These are phyloP conservation scores for Hibiscus mutabilis DNA, from an alignment of 345 rosid species.

Conservation along the genomic window DNA sequence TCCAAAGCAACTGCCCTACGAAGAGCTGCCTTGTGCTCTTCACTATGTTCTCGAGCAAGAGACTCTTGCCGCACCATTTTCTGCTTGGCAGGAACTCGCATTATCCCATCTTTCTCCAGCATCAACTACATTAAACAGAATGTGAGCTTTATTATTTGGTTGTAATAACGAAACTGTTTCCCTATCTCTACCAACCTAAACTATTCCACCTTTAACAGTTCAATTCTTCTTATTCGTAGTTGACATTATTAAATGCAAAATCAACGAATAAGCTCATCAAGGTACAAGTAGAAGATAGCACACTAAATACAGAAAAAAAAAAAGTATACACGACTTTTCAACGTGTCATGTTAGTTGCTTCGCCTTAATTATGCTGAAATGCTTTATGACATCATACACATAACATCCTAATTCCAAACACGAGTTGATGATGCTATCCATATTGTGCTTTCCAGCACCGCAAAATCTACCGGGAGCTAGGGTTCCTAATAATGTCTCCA, in stretches of 20 bases:
- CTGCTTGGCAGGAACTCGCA: constrained; percentile 71
- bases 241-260: neutral
- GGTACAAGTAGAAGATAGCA: neutral
- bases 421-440: neutral
- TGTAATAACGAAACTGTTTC: neutral
- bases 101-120: constrained; percentile 63
- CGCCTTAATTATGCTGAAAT: neutral
- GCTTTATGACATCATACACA: neutral
- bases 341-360: neutral
- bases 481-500: neutral
- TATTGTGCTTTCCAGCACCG: neutral
- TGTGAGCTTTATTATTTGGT: neutral
- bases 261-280: neutral
- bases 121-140: constrained; percentile 42
- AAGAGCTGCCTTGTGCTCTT: constrained; percentile 82
- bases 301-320: neutral
- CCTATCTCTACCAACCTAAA: neutral
- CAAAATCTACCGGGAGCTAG: neutral
- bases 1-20: constrained; percentile 60
- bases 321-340: neutral
- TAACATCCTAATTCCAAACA: neutral
- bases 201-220: neutral
- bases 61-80: constrained; percentile 70
- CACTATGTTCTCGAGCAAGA: constrained; percentile 60
- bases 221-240: neutral